phyloP scores from a whole-genome alignment of 768 basidiomycete genomes.

The Calocera cornea region DNA sequence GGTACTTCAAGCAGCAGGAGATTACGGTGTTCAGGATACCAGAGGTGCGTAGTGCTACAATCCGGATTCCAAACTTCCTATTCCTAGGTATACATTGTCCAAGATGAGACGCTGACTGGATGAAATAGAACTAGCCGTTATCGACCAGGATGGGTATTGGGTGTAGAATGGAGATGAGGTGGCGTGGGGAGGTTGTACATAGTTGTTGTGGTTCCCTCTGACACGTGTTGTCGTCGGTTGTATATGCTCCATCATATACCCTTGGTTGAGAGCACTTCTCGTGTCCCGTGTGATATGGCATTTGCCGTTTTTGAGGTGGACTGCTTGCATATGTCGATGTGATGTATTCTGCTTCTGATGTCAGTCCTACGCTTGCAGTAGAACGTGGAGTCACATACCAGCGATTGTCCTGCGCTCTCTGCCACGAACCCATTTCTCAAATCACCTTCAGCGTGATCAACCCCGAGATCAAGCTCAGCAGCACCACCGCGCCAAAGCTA shows the following conservation, averaged over 20 bases:
- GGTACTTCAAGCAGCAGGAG: slow-evolving; percentile 97
- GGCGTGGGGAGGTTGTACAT: neutral
- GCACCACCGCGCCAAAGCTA: neutral
- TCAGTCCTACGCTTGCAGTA: too few relatives aligned
- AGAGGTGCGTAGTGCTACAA: slow-evolving; percentile 37
- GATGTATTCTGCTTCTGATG: neutral
- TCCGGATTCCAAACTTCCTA: neutral
- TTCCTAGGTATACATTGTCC: neutral
- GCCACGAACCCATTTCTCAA: neutral
- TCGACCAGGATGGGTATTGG: neutral
- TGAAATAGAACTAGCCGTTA: neutral
- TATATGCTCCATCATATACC: slow-evolving; percentile 2
- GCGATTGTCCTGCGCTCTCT: neutral
- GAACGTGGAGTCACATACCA: neutral
- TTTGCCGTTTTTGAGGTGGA: neutral
- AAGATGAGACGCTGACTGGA: neutral
- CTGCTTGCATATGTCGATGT: neutral
- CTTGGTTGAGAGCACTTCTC: neutral
- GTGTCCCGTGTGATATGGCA: neutral
- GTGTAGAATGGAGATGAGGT: neutral
- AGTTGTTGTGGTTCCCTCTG: neutral
- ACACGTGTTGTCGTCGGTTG: neutral
- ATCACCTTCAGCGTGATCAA: neutral
- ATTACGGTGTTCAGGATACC: slow-evolving; percentile 86
- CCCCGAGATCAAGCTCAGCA: neutral